Conservation (phyloP, 208 protist species). For the Trypanosoma avium region DNA sequence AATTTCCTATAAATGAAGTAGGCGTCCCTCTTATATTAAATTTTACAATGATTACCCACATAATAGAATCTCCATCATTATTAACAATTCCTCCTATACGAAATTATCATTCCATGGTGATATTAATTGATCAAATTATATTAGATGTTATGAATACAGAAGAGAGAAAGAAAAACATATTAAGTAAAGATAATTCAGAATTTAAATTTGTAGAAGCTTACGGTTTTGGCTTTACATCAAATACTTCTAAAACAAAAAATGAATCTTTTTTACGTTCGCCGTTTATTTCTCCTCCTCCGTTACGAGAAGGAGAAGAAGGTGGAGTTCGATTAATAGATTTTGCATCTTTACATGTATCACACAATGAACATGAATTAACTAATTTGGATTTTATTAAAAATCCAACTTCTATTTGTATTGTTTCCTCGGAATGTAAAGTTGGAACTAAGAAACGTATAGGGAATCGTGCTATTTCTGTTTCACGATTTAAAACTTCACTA, state of each 20-base stretch:
- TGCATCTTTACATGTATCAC: constrained; percentile 34
- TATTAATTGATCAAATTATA: constrained; percentile 55
- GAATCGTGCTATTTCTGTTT: constrained; percentile 47
- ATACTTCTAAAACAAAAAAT: constrained; percentile 29
- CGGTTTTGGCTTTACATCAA: constrained; percentile 60
- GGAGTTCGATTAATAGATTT: constrained; percentile 47
- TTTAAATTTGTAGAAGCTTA: constrained; percentile 38
- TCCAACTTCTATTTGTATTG: constrained; percentile 59
- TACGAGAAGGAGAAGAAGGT: constrained; percentile 16
- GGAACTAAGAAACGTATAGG: constrained; percentile 42
- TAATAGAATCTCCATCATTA: constrained; percentile 9
- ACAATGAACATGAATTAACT: constrained; percentile 43
- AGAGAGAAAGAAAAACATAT: not conserved
- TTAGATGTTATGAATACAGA: constrained; percentile 47
- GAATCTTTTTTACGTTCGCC: constrained; percentile 19
- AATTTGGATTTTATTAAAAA: constrained; percentile 41
- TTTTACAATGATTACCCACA: constrained; percentile 54
- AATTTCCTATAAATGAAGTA: constrained; percentile 23
- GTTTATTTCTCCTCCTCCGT: constrained; percentile 14
- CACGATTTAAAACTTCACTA: constrained; percentile 62
- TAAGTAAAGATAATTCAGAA: not conserved
- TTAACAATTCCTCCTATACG: constrained; percentile 17
- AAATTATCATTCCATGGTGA: constrained; percentile 48
- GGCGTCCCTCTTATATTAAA: constrained; percentile 43
- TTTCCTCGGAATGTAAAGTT: constrained; percentile 39